A percentile compares a stretch with the other conserved stretches of the same genome.
Conservation (phyloP, 2,329 filamentous ascomycete genomes). For the Hysterium pulicare region DNA sequence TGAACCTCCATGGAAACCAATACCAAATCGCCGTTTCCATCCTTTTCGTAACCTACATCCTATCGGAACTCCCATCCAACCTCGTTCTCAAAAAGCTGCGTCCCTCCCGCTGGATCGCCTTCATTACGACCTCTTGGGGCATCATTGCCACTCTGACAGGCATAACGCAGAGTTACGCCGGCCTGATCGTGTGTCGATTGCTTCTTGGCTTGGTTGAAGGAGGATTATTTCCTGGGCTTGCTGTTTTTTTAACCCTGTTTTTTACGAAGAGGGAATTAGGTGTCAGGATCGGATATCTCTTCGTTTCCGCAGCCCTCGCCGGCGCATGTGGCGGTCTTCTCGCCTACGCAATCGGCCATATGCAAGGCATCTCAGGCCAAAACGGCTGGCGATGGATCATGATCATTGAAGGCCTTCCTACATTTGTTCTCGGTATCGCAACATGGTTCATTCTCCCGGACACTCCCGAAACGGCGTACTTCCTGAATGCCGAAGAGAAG, state of each 20-base stretch:
- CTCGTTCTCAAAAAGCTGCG: conserved; percentile 45
- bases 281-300: conserved; percentile 69
- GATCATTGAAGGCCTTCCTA: conserved; percentile 57
- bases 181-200: conserved; percentile 65
- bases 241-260: conserved; percentile 70
- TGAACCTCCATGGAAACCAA: conserved; percentile 59
- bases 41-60: conserved; percentile 46
- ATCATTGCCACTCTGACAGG: conserved; percentile 68
- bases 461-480: conserved; percentile 62
- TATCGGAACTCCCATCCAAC: conserved; percentile 45
- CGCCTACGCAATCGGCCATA: conserved; percentile 69
- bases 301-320: conserved; percentile 66
- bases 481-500: conserved; percentile 58
- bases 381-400: conserved; percentile 72
- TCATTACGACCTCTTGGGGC: conserved; percentile 60
- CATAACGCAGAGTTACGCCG: conserved; percentile 61
- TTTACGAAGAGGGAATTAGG: conserved; percentile 72
- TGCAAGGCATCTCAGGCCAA: conserved; percentile 64
- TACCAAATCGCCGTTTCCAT: conserved; percentile 58
- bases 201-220: conserved; percentile 68
- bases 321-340: conserved; percentile 70
- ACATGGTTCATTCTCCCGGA: conserved; percentile 62
- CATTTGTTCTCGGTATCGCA: conserved; percentile 53
- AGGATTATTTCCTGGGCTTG: conserved; percentile 67
- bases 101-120: conserved; percentile 51